These are phyloP conservation scores for Fusarium sp. DNA, from an alignment of 2,329 filamentous ascomycete genomes.

Conservation along the genomic window DNA sequence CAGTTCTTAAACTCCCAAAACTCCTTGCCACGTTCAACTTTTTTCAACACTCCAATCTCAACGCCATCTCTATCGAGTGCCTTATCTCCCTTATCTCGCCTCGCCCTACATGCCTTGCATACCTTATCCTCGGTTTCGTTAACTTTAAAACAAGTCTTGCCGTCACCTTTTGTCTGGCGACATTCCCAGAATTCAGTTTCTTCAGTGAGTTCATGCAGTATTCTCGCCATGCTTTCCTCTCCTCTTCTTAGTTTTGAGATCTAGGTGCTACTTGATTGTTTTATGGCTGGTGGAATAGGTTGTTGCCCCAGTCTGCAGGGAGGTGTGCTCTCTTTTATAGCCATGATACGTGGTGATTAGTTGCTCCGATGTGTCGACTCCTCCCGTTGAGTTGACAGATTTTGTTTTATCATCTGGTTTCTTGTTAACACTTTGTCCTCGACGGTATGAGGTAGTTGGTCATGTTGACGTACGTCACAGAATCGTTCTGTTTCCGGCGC, in stretches of 20 bases:
- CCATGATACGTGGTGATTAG: neutral
- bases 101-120: neutral
- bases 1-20: neutral
- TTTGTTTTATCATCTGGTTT: rapidly evolving
- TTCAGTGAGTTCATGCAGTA: rapidly evolving
- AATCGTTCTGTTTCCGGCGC: rapidly evolving
- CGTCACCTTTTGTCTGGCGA: neutral
- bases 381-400: rapidly evolving
- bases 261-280: rapidly evolving
- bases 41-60: neutral
- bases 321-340: neutral
- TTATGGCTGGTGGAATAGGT: rapidly evolving
- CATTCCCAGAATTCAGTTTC: neutral
- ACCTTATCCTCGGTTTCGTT: neutral
- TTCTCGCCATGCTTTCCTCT: neutral
- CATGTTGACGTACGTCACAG: rapidly evolving
- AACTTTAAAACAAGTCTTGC: neutral
- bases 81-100: neutral
- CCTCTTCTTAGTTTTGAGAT: rapidly evolving
- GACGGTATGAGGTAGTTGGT: rapidly evolving
- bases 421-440: rapidly evolving
- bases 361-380: neutral
- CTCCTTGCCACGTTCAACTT: neutral
- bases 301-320: rapidly evolving
- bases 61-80: neutral